A percentile compares a stretch with the other conserved stretches of the same genome.
These are phyloP conservation scores for Pseudogymnoascus sp. DNA, from an alignment of 2,329 filamentous ascomycete species.

Conservation along the genomic window DNA sequence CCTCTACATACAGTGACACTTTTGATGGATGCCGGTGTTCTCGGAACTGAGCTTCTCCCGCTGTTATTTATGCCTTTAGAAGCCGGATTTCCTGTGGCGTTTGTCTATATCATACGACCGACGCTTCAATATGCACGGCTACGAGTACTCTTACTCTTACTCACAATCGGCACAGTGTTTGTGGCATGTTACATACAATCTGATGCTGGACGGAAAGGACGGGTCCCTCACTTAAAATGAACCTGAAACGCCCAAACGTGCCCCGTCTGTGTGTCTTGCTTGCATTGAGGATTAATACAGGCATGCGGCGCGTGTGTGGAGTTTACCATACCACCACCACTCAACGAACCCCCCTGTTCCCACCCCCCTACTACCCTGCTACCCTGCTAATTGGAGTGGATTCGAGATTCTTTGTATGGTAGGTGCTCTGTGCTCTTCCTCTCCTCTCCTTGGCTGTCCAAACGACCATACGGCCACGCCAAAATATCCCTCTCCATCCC, in stretches of 20 bases:
- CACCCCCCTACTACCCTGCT: neutral
- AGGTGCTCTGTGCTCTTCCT: constrained; percentile 3
- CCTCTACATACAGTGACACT: neutral
- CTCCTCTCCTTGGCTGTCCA: constrained; percentile 1
- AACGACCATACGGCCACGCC: neutral
- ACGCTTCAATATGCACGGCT: neutral
- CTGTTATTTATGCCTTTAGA: neutral
- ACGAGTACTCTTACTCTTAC: neutral
- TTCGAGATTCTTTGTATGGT: neutral
- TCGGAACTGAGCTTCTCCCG: neutral
- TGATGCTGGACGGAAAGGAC: neutral
- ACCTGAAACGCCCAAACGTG: constrained; percentile 3
- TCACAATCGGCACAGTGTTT: neutral
- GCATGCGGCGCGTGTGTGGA: constrained; percentile 2
- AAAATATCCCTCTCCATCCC: constrained; percentile 1
- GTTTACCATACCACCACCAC: neutral
- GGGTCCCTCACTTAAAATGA: neutral
- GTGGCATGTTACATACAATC: neutral
- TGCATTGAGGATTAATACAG: constrained; percentile 4
- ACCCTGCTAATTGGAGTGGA: constrained; percentile 6
- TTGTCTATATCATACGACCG: neutral
- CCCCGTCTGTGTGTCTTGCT: neutral
- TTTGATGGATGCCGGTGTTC: neutral
- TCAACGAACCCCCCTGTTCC: neutral
- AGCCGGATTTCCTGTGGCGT: too few relatives aligned